A percentile compares a stretch with the other conserved stretches of the same genome.
Evolutionary conservation across 1,139 yeast species (phyloP).

Genomic region (Eremothecium sinecaudum): DNA sequence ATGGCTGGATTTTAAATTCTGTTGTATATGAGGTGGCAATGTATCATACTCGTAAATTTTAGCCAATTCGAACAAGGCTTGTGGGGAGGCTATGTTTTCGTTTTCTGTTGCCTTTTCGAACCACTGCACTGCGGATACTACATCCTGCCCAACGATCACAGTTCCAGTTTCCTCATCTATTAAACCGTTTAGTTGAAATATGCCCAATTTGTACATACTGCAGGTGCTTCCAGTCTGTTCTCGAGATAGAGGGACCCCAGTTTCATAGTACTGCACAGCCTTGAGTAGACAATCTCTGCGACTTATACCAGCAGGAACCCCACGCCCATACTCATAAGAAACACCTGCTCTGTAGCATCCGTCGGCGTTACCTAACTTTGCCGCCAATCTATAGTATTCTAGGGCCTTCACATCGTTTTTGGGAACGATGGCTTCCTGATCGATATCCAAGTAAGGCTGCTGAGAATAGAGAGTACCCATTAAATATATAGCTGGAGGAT

Average conservation of each 20-base stretch:
- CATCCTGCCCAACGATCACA: conserved; percentile 36
- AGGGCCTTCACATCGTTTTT: conserved; percentile 52
- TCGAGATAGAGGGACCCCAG: conserved; percentile 41
- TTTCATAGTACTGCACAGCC: conserved; percentile 45
- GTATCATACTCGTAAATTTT: conserved; percentile 56
- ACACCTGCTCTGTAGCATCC: conserved; percentile 61
- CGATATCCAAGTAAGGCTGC: conserved; percentile 25
- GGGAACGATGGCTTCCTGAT: conserved; percentile 37
- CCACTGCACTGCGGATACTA: conserved; percentile 46
- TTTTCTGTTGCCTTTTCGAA: conserved; percentile 43
- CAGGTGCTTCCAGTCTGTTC: conserved; percentile 47
- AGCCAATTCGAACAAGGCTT: conserved; percentile 58
- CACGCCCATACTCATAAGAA: conserved; percentile 59
- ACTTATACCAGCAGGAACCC: conserved; percentile 31
- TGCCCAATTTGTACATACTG: conserved; percentile 57
- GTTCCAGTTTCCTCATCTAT: conserved; percentile 13
- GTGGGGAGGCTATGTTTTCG: conserved; percentile 32
- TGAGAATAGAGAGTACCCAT: conserved; percentile 55
- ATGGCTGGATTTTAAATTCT: conserved; percentile 15
- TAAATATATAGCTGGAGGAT: conserved; percentile 45
- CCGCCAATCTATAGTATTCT: conserved; percentile 48
- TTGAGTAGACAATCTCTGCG: conserved; percentile 33
- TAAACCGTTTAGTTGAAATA: conserved; percentile 47
- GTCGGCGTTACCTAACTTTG: conserved; percentile 44
- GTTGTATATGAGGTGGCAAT: conserved; percentile 14